phyloP scores from a whole-genome alignment of 2,329 filamentous ascomycete genomes.

The Periconia sp. region DNA sequence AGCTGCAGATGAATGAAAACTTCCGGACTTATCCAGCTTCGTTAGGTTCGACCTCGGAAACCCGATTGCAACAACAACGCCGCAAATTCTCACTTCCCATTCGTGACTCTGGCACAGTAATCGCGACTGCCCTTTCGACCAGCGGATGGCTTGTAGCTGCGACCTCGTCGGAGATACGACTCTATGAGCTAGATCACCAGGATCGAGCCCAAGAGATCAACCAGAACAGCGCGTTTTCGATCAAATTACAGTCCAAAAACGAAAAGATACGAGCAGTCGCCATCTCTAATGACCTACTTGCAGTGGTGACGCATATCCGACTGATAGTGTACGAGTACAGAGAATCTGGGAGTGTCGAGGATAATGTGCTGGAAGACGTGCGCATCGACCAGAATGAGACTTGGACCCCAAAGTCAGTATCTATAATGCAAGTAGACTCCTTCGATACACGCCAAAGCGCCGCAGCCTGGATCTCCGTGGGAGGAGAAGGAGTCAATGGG shows the following conservation, averaged over 20 bases:
- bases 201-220: constrained; percentile 8
- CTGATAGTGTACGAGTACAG: constrained; percentile 27
- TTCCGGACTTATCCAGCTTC: constrained; percentile 13
- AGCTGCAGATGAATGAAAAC: not conserved
- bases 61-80: constrained; percentile 10
- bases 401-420: constrained; percentile 24
- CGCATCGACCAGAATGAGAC: constrained; percentile 13
- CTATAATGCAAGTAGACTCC: constrained; percentile 17
- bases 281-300: constrained; percentile 24
- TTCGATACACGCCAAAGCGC: constrained; percentile 7
- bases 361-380: constrained; percentile 11
- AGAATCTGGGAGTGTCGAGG: constrained; percentile 1
- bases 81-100: constrained; percentile 4
- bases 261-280: constrained; percentile 23
- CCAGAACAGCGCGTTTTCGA: not conserved
- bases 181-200: constrained; percentile 17
- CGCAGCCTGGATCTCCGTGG: constrained; percentile 22
- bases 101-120: constrained; percentile 7
- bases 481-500: constrained; percentile 24
- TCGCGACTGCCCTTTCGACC: constrained; percentile 23
- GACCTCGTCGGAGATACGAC: constrained; percentile 19
- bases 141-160: constrained; percentile 21
- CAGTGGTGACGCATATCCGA: constrained; percentile 21
- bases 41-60: constrained; percentile 8
- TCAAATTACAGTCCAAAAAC: not conserved